Evolutionary conservation across 805 yeast genomes (phyloP), one percentile per base, ranked within the genome.

Genomic region (Lipomyces starkeyi): DNA sequence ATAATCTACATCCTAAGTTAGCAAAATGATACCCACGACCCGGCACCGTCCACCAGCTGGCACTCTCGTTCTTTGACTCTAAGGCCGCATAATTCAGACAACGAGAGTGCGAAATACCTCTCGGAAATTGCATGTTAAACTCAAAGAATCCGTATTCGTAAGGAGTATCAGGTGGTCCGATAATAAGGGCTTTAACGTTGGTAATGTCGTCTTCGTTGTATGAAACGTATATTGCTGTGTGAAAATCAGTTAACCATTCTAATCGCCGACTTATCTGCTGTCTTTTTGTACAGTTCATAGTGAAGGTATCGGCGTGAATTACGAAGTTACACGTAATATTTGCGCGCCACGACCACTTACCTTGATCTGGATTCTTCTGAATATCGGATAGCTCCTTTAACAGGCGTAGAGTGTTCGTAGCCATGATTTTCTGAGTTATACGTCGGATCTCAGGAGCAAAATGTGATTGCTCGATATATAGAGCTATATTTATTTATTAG

Each of bases 131-230:
- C 66, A 66, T 59, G 7, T 5, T 13, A 25, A 66, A 66, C 35
- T 66, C 69, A 34, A 66, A 66, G 56, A 62, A 49, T 13, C 69
- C 69, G 22, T 59, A 56, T n/a, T 59, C 66, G 43, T 66, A 66
- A 20, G 66, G 62, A 1, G 69, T 66, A 13, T 53, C 65, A 6
- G 61, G 57, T 17, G 69, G 63, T 13, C 69, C 69, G 11, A 62
- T 14, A 27, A 66, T 56, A 35, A 66, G 58, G 8, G 69, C 69
- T 34, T 57, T 49, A 2, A 60, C 66, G 17, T 25, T 58, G 61
- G 37, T 66, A 8, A 66, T 52, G 55, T 66, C 61, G n/a, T 54
- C 58, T 43, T 66, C 69, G 22, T 66, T 58, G 43, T 54, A 66
- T 3, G 56, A 37, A 5, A 66, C 63, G 34, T 32, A 61, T 11